Percentiles rank a stretch among this genome's conserved stretches.
These are phyloP conservation scores for Aspergillus arachidicola DNA, from an alignment of 2,329 filamentous ascomycete species.

Conservation along the genomic window DNA sequence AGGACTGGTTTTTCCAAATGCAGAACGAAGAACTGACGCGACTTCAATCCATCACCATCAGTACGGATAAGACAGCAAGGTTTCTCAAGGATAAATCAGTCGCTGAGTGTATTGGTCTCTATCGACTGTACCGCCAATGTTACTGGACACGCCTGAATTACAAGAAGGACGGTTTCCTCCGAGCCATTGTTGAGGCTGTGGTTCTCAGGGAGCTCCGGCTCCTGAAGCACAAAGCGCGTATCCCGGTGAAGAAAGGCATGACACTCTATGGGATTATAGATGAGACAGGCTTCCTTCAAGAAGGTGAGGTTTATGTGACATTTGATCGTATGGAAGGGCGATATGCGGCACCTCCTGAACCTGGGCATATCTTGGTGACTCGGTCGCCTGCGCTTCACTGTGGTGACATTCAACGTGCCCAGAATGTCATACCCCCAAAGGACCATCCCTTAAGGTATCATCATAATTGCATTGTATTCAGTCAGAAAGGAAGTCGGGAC, in stretches of 20 bases:
- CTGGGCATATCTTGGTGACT: constrained; percentile 62
- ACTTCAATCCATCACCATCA: constrained; percentile 62
- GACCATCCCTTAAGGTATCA: constrained; percentile 64
- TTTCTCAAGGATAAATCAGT: constrained; percentile 67
- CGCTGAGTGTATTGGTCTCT: constrained; percentile 62
- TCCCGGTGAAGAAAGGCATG: constrained; percentile 69
- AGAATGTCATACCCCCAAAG: constrained; percentile 60
- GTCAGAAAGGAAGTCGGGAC: constrained; percentile 69
- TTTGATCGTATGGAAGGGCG: constrained; percentile 15
- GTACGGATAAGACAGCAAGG: constrained; percentile 62
- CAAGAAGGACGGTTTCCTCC: constrained; percentile 68
- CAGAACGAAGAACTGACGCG: constrained; percentile 65
- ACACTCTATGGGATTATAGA: constrained; percentile 84
- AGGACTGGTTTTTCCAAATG: constrained; percentile 63
- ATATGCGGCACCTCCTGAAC: constrained; percentile 11
- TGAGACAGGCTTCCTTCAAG: constrained; percentile 68
- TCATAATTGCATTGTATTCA: constrained; percentile 78
- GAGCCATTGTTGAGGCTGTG: constrained; percentile 69
- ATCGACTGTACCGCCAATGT: constrained; percentile 62
- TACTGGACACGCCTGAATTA: constrained; percentile 64
- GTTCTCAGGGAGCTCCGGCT: constrained; percentile 71
- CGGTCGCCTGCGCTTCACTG: constrained; percentile 81
- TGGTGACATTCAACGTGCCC: constrained; percentile 72
- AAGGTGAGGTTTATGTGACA: constrained; percentile 55
- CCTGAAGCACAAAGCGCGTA: constrained; percentile 77